phyloP scores from a whole-genome alignment of 306 rosid genomes.

The Casuarina equisetifolia region DNA sequence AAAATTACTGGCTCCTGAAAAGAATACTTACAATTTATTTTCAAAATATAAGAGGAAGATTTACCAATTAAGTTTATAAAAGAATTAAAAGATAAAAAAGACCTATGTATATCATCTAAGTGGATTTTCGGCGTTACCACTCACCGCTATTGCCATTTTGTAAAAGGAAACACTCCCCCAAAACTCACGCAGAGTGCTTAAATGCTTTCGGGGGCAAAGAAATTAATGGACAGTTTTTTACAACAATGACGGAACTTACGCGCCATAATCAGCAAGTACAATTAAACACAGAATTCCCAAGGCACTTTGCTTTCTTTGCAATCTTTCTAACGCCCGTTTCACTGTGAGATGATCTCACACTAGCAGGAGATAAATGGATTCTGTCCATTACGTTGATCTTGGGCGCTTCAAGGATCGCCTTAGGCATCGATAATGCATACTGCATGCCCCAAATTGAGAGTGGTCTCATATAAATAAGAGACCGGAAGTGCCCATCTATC shows the following conservation, averaged over 20 bases:
- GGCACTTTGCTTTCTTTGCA: slow-evolving; percentile 65
- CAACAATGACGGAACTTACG: slow-evolving; percentile 32
- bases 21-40: neutral
- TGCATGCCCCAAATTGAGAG: slow-evolving; percentile 97
- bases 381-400: slow-evolving; percentile 86
- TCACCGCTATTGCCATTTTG: slow-evolving; percentile 16
- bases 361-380: slow-evolving; percentile 67
- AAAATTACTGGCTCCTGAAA: neutral
- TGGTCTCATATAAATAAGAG: slow-evolving; percentile 94
- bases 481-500: slow-evolving; percentile 83
- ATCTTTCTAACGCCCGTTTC: slow-evolving; percentile 78
- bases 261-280: slow-evolving; percentile 68
- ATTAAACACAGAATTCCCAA: slow-evolving; percentile 71
- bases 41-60: neutral
- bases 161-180: slow-evolving; percentile 12
- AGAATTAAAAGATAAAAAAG: neutral
- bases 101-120: slow-evolving; percentile 11
- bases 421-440: slow-evolving; percentile 68
- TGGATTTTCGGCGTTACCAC: slow-evolving; percentile 1
- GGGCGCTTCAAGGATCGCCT: slow-evolving; percentile 94
- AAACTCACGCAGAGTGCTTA: slow-evolving; percentile 12
- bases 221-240: slow-evolving; percentile 31
- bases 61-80: neutral
- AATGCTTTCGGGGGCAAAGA: slow-evolving; percentile 29
- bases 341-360: slow-evolving; percentile 47